Evolutionary conservation across 139 green algal genomes (phyloP).

Genomic region (Picochlorum sp.): DNA sequence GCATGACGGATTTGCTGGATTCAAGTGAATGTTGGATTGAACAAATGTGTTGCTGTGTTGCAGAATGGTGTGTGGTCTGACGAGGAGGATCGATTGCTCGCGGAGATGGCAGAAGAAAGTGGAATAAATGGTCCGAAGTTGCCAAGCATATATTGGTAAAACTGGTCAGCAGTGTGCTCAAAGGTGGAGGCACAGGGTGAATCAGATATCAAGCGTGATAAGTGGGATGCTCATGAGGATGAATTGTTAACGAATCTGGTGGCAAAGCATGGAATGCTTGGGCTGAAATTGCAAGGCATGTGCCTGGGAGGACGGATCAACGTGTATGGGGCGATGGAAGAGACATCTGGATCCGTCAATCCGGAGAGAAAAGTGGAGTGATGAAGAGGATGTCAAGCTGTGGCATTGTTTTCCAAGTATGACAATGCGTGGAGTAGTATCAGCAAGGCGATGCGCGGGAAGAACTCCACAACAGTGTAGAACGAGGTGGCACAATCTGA

Average conservation of each 20-base stretch:
- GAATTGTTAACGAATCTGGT: conserved; percentile 45
- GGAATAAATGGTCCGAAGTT: conserved; percentile 63
- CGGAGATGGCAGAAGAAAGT: conserved; percentile 45
- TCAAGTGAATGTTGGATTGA: too few relatives aligned
- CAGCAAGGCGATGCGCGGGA: conserved; percentile 37
- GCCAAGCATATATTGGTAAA: conserved; percentile 58
- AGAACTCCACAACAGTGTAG: conserved; percentile 78
- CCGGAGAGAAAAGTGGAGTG: conserved; percentile 37
- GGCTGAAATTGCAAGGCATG: conserved; percentile 60
- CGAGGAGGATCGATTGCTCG: conserved; percentile 54
- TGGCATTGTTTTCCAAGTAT: conserved; percentile 36
- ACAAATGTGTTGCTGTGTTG: not conserved
- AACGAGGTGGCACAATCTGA: conserved; percentile 38
- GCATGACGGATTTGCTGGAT: too few relatives aligned
- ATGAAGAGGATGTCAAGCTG: conserved; percentile 56
- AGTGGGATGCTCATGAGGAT: conserved; percentile 70
- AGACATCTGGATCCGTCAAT: conserved; percentile 77
- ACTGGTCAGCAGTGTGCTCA: conserved; percentile 82
- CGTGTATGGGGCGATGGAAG: conserved; percentile 81
- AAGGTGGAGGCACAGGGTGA: conserved; percentile 80
- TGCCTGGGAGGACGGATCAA: conserved; percentile 72
- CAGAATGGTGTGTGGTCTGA: conserved; percentile 41
- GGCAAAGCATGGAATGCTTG: conserved; percentile 42
- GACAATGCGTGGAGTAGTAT: conserved; percentile 56
- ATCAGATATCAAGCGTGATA: conserved; percentile 70